phyloP scores from a whole-genome alignment of 2,329 filamentous ascomycete genomes.

The Helicocarpus griseus region DNA sequence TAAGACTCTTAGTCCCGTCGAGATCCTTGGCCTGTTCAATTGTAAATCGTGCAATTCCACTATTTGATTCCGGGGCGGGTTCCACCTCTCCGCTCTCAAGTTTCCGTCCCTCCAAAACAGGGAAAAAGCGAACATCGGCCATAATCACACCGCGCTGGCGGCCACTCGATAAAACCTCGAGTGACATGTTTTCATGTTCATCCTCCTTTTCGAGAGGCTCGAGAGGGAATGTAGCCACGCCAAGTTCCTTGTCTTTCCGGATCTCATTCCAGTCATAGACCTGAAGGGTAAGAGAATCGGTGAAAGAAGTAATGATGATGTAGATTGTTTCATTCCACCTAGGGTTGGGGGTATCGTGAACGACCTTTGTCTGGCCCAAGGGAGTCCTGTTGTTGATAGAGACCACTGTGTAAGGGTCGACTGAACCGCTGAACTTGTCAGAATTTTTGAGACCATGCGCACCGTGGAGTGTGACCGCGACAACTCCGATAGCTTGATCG shows the following conservation, averaged over 20 bases:
- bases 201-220: slow-evolving; percentile 69
- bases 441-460: slow-evolving; percentile 89
- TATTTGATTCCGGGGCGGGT: slow-evolving; percentile 79
- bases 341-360: slow-evolving; percentile 76
- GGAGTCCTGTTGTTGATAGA: slow-evolving; percentile 75
- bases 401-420: slow-evolving; percentile 80
- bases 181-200: slow-evolving; percentile 71
- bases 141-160: slow-evolving; percentile 71
- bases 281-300: slow-evolving; percentile 74
- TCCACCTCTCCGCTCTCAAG: slow-evolving; percentile 67
- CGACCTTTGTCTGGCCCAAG: slow-evolving; percentile 78
- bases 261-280: slow-evolving; percentile 91
- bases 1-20: slow-evolving; percentile 81
- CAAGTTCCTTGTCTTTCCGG: slow-evolving; percentile 93
- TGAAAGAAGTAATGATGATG: slow-evolving; percentile 83
- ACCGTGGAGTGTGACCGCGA: slow-evolving; percentile 84
- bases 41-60: slow-evolving; percentile 86
- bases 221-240: slow-evolving; percentile 72
- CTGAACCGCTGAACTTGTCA: slow-evolving; percentile 83
- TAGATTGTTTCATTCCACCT: slow-evolving; percentile 97
- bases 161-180: slow-evolving; percentile 78
- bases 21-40: slow-evolving; percentile 95
- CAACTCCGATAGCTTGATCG: slow-evolving; percentile 88
- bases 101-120: slow-evolving; percentile 60
- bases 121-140: slow-evolving; percentile 88